phyloP scores from a whole-genome alignment of 2,329 filamentous ascomycete species.

The Phialophora verrucosa region DNA sequence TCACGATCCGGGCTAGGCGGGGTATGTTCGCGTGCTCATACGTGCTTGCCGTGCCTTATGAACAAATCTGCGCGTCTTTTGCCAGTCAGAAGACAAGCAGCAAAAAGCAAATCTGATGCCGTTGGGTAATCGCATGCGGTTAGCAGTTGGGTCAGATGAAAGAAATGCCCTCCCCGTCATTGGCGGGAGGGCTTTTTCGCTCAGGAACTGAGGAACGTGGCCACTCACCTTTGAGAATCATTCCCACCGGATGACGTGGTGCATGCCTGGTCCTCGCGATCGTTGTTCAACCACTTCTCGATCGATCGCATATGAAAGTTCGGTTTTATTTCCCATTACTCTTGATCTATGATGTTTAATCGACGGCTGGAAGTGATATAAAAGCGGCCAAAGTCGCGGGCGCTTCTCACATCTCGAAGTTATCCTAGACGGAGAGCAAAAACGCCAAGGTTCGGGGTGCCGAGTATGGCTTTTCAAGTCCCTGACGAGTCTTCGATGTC shows the following conservation, averaged over 20 bases:
- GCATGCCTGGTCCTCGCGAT: not conserved
- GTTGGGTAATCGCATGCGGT: conserved; percentile 11
- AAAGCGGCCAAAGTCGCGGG: not conserved
- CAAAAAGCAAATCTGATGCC: conserved; percentile 18
- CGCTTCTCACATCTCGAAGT: not conserved
- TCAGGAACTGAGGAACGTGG: conserved; percentile 7
- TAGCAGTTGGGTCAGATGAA: conserved; percentile 9
- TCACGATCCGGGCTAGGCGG: conserved; percentile 1
- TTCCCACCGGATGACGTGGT: conserved; percentile 10
- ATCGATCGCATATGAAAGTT: conserved; percentile 4
- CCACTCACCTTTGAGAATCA: not conserved
- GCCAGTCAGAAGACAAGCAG: conserved; percentile 20
- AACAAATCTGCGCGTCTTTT: conserved; percentile 2
- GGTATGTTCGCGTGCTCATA: conserved; percentile 2
- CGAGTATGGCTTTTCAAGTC: not conserved
- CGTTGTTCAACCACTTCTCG: not conserved
- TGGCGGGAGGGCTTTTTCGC: not conserved
- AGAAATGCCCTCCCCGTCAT: conserved; percentile 10
- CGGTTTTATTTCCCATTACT: not conserved
- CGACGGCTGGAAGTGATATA: not conserved
- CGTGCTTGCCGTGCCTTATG: conserved; percentile 1
- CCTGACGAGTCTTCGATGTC: not conserved
- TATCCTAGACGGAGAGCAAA: not conserved
- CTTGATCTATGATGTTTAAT: not conserved
- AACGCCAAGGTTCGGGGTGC: not conserved